Evolutionary conservation across 306 rosid genomes (phyloP).

Genomic region (Prosopis cineraria): DNA sequence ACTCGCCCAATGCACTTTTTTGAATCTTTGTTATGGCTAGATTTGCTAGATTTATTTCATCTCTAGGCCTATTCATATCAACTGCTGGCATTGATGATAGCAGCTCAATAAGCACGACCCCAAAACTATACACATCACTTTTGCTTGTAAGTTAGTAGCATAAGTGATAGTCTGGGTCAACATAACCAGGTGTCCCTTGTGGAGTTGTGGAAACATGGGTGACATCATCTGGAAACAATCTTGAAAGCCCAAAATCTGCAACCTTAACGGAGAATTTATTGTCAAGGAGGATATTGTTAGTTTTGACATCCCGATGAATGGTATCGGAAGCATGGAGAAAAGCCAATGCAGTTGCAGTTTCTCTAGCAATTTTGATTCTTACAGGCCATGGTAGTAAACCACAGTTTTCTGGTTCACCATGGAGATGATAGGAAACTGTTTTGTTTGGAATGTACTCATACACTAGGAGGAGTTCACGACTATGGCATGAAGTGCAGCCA

Average conservation of each 20-base stretch:
- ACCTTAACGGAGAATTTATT: conserved; percentile 53
- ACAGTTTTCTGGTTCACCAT: conserved; percentile 40
- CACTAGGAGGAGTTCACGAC: conserved; percentile 68
- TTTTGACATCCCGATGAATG: conserved; percentile 73
- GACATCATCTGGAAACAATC: conserved; percentile 56
- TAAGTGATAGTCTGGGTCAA: conserved; percentile 67
- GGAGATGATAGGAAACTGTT: conserved; percentile 69
- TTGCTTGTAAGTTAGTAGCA: conserved; percentile 67
- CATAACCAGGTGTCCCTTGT: conserved; percentile 75
- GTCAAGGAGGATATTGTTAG: conserved; percentile 67
- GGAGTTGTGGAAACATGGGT: conserved; percentile 73
- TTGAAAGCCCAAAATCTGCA: conserved; percentile 73
- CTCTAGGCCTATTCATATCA: conserved; percentile 49
- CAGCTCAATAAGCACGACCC: conserved; percentile 65
- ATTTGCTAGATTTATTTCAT: conserved; percentile 65
- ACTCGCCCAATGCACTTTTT: conserved; percentile 41
- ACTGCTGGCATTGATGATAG: conserved; percentile 71
- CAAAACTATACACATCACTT: conserved; percentile 73
- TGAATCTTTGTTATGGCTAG: conserved; percentile 57
- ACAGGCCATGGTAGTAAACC: conserved; percentile 53
- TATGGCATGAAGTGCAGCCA: conserved; percentile 65
- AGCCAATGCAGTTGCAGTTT: conserved; percentile 60
- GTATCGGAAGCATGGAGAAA: conserved; percentile 70
- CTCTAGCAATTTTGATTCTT: conserved; percentile 61
- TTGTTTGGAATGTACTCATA: conserved; percentile 67